These are phyloP conservation scores for Aspergillus sp. DNA, from an alignment of 2,329 filamentous ascomycete genomes.

Conservation along the genomic window DNA sequence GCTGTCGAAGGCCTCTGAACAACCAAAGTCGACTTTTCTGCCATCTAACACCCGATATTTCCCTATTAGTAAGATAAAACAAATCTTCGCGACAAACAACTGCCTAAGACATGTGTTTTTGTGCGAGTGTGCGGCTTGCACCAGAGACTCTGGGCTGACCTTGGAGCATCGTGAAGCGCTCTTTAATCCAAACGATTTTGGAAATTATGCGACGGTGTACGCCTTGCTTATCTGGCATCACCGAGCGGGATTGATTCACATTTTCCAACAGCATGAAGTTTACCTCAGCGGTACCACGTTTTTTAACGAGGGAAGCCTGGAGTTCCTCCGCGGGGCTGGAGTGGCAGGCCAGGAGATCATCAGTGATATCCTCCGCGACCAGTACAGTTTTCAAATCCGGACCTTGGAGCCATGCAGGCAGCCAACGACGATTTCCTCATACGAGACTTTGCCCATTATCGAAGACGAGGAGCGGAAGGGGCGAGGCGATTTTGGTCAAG, in stretches of 20 bases:
- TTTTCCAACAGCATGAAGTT: neutral
- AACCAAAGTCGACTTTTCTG: neutral
- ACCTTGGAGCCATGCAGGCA: neutral
- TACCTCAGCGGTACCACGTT: neutral
- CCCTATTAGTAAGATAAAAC: neutral
- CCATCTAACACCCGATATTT: neutral
- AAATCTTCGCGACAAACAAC: neutral
- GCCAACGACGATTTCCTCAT: neutral
- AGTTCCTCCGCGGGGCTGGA: neutral
- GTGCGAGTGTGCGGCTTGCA: neutral
- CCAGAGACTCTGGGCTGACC: neutral
- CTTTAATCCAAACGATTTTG: neutral
- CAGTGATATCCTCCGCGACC: neutral
- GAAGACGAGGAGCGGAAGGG: neutral
- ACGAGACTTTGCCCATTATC: neutral
- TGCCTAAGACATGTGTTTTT: neutral
- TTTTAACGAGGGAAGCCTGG: neutral
- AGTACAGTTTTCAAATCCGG: neutral
- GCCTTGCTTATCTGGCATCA: neutral
- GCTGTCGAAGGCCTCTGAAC: neutral
- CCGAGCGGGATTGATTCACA: neutral
- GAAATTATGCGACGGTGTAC: neutral
- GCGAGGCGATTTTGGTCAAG: neutral
- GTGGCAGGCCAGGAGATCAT: neutral
- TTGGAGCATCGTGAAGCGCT: neutral